Conservation (phyloP, 2,329 filamentous ascomycete genomes). For the Emericellopsis cladophorae region DNA sequence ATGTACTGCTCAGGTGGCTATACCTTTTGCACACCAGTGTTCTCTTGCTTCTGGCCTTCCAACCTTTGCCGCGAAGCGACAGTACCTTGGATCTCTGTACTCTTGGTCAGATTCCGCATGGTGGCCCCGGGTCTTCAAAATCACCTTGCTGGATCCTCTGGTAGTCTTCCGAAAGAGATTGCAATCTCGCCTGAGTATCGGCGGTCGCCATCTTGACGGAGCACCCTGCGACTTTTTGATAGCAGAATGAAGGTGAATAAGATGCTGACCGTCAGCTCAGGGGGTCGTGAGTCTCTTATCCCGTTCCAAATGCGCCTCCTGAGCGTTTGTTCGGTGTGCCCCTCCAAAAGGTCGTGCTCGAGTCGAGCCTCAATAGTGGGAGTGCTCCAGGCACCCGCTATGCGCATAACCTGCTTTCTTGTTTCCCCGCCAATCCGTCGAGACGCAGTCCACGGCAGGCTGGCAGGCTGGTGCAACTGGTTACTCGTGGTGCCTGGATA, state of each 20-base stretch:
- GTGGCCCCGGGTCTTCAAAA: slow-evolving; percentile 4
- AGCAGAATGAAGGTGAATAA: too few relatives aligned
- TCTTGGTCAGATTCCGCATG: too few relatives aligned
- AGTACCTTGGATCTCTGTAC: slow-evolving; percentile 61
- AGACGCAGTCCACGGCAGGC: background rate
- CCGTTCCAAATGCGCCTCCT: too few relatives aligned
- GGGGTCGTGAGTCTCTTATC: too few relatives aligned
- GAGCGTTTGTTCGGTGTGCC: background rate
- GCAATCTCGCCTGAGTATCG: slow-evolving; percentile 63
- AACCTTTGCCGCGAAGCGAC: slow-evolving; percentile 79
- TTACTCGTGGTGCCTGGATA: too few relatives aligned
- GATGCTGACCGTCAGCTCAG: too few relatives aligned
- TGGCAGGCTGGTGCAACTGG: too few relatives aligned
- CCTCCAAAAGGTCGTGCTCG: background rate
- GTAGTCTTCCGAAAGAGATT: slow-evolving; percentile 76
- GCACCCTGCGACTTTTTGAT: too few relatives aligned
- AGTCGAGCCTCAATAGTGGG: background rate
- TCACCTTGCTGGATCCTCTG: slow-evolving; percentile 74
- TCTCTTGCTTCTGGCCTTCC: slow-evolving; percentile 90
- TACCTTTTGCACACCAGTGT: slow-evolving; percentile 74
- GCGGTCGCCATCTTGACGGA: slow-evolving; percentile 17
- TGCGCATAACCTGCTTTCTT: background rate
- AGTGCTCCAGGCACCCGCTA: background rate
- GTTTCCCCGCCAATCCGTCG: slow-evolving; percentile 1
- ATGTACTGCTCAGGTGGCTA: background rate